A percentile compares a stretch with the other conserved stretches of the same genome.
Evolutionary conservation across 306 rosid species (phyloP).

Genomic region (Rosa rugosa): DNA sequence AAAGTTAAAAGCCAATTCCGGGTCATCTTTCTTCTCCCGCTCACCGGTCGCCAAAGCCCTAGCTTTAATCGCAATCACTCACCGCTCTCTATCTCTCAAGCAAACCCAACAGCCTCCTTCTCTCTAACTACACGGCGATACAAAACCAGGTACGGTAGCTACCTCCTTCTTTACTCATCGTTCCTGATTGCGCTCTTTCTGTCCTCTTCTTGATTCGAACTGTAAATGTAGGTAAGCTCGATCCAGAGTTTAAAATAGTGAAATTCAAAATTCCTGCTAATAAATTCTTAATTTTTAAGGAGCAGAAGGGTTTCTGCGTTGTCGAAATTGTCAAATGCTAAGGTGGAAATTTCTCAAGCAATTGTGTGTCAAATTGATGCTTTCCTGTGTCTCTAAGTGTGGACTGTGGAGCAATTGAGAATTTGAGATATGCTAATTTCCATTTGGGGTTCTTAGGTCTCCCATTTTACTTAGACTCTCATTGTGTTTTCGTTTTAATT

Average conservation of each 20-base stretch:
- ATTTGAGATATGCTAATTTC: not conserved
- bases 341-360: not conserved
- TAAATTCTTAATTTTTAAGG: not conserved
- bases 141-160: constrained; percentile 3
- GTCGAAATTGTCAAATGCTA: not conserved
- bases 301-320: not conserved
- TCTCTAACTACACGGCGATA: not conserved
- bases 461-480: not conserved
- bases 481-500: too few relatives aligned
- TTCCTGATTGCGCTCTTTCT: not conserved
- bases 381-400: not conserved
- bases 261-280: not conserved
- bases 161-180: not conserved
- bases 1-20: not conserved
- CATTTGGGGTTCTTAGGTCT: not conserved
- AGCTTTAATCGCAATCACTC: not conserved
- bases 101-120: not conserved
- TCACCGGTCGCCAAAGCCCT: not conserved
- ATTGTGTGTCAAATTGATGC: not conserved
- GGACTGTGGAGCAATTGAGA: not conserved
- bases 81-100: not conserved
- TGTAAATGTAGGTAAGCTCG: not conserved
- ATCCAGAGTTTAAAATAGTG: not conserved
- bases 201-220: not conserved
- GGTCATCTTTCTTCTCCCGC: not conserved